Conservation (phyloP, 2,329 filamentous ascomycete genomes). For the Ophiostoma montium region DNA sequence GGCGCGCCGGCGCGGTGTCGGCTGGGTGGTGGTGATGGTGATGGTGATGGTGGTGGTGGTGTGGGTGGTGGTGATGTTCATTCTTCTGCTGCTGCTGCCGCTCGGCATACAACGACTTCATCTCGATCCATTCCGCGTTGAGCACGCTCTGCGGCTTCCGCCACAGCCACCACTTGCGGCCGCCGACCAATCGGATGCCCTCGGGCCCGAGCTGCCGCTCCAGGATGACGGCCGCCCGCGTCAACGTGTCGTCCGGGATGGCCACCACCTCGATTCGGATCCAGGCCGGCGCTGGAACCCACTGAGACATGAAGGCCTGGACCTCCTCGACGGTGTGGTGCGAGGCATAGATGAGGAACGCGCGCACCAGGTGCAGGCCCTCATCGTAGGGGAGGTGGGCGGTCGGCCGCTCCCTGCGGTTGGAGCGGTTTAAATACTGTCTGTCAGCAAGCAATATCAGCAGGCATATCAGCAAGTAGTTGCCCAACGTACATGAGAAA, state of each 20-base stretch:
- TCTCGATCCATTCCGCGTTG: constrained; percentile 91
- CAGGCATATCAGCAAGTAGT: not conserved
- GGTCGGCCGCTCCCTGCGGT: constrained; percentile 64
- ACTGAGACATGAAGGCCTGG: constrained; percentile 81
- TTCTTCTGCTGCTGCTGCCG: constrained; percentile 54
- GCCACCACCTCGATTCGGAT: constrained; percentile 59
- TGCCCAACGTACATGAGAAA: constrained; percentile 58
- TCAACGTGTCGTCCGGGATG: constrained; percentile 51
- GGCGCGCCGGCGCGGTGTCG: constrained; percentile 16
- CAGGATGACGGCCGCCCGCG: constrained; percentile 51
- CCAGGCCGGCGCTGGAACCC: constrained; percentile 83
- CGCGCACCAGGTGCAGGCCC: constrained; percentile 72
- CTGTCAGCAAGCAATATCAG: not conserved
- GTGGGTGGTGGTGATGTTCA: constrained; percentile 15
- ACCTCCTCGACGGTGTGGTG: constrained; percentile 87
- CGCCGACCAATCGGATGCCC: constrained; percentile 64
- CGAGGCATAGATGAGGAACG: constrained; percentile 73
- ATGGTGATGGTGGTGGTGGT: constrained; percentile 15
- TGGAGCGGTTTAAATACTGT: constrained; percentile 73
- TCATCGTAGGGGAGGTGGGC: constrained; percentile 90
- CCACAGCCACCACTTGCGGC: constrained; percentile 84
- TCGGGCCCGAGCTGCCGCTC: constrained; percentile 61
- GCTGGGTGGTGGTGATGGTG: not conserved
- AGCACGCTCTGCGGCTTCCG: constrained; percentile 50
- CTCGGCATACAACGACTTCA: constrained; percentile 66